These are phyloP conservation scores for Colletotrichum liaoningense DNA, from an alignment of 2,329 filamentous ascomycete species.

Conservation along the genomic window DNA sequence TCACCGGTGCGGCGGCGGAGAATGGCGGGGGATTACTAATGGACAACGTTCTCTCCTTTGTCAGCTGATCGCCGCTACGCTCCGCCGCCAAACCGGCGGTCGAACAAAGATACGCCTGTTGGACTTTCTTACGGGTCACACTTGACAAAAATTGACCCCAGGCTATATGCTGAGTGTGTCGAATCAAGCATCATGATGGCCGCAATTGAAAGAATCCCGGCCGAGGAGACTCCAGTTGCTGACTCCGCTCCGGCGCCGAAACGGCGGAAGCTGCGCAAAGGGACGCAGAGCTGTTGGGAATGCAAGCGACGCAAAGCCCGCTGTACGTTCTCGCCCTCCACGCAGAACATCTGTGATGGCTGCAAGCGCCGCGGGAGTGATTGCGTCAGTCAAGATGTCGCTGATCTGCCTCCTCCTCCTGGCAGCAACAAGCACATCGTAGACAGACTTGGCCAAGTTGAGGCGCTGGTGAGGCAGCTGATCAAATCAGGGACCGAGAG, in stretches of 20 bases:
- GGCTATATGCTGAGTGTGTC: not conserved
- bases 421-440: constrained; percentile 41
- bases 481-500: not conserved
- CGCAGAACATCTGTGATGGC: not conserved
- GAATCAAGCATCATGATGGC: not conserved
- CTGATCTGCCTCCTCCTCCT: constrained; percentile 47
- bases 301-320: constrained; percentile 31
- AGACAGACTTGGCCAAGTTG: constrained; percentile 49
- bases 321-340: constrained; percentile 13
- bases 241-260: constrained; percentile 7
- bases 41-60: not conserved
- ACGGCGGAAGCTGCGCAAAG: constrained; percentile 30
- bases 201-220: not conserved
- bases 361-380: constrained; percentile 56
- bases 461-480: constrained; percentile 47
- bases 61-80: not conserved
- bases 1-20: not conserved
- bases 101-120: not conserved
- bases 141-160: not conserved
- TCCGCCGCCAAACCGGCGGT: constrained; percentile 27
- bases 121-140: too few species aligned
- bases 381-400: constrained; percentile 56
- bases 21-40: constrained; percentile 21
- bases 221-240: not conserved
- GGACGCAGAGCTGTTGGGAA: constrained; percentile 34